Base-by-base conservation (phyloP, 2,329 filamentous ascomycete genomes). In the Claviceps paspali region DNA sequence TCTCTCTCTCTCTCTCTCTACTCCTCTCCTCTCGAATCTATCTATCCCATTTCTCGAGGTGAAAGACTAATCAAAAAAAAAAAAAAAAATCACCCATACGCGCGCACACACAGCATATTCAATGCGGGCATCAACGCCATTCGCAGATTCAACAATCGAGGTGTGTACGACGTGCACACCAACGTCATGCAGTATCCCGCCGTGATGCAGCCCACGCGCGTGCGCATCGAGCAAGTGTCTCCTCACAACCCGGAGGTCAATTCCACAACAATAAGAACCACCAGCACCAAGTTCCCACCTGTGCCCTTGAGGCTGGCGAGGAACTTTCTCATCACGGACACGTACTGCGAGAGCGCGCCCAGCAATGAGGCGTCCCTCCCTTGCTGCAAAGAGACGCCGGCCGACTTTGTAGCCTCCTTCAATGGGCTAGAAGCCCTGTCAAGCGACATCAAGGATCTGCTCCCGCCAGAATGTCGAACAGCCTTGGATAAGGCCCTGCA, bases 161-260 rank as follows among this genome's bases (percentile, higher is more conserved):
- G 91, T 34, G 72, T 88, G 38, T 96, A 96, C 59, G 87, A 98
- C 50, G 77, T 88, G 19, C 87, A 96, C 61, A 96, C 91, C 38
- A 98, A 98, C 56, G 61, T 72, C 41, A 81, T 95, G 70, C 84
- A 91, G 52, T 92, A 82, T 53, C 88, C 91, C 0, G 74, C 75
- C 43, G 81, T 71, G 51, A 93, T 86, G 72, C 91, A 98, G 56
- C 85, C 91, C 3, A 91, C 85, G 2, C 82, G 85, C 48, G 85
- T 77, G 8, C 78, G 79, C 41, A 86, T 87, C 64, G 83, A 91
- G 59, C 75, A 80, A 42, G 65, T 92, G 2, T 12, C 32, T 56
- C 69, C 2, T 61, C 66, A 8, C 2, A 52, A 61, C 14, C 52
- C 58, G 6, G 22, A 10, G 6, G 19, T 14, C 3, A n/a, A 6